Conservation (phyloP, 2,329 filamentous ascomycete genomes). For the Paecilomyces niveus region DNA sequence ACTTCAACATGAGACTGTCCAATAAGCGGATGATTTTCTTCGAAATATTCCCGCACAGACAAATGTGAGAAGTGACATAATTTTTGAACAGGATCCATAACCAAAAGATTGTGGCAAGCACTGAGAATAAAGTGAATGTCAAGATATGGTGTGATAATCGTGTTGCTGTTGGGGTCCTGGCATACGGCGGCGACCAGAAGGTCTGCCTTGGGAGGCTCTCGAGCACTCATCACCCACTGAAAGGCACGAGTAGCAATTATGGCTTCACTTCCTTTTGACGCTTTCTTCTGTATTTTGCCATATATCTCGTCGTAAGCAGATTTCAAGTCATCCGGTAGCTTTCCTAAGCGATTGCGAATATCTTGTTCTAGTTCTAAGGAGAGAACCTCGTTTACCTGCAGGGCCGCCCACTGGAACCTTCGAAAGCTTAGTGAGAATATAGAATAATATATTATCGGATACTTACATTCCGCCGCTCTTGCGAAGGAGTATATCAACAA, state of each 20-base stretch:
- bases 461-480: conserved; percentile 23
- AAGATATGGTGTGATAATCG: conserved; percentile 2
- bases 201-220: conserved; percentile 6
- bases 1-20: background rate
- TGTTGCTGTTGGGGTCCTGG: conserved; percentile 8
- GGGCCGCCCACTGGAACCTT: conserved; percentile 28
- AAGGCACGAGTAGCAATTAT: conserved; percentile 14
- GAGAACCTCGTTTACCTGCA: conserved; percentile 23
- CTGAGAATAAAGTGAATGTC: conserved; percentile 10
- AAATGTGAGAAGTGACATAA: conserved; percentile 18
- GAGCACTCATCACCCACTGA: conserved; percentile 18
- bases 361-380: conserved; percentile 10
- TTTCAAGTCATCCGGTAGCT: conserved; percentile 20
- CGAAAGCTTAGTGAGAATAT: too few species aligned
- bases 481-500: conserved; percentile 12
- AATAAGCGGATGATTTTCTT: conserved; percentile 7
- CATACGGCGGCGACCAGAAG: conserved; percentile 10
- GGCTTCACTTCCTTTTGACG: conserved; percentile 5
- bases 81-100: conserved; percentile 10
- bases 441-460: background rate
- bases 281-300: conserved; percentile 5
- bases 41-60: conserved; percentile 20
- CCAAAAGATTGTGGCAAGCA: conserved; percentile 16
- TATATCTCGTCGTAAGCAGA: conserved; percentile 23
- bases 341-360: conserved; percentile 18